Evolutionary conservation across 495 filamentous ascomycete species (phyloP), one percentile per base, ranked within the genome.

Genomic region (Staphylotrichum tortipilum): DNA sequence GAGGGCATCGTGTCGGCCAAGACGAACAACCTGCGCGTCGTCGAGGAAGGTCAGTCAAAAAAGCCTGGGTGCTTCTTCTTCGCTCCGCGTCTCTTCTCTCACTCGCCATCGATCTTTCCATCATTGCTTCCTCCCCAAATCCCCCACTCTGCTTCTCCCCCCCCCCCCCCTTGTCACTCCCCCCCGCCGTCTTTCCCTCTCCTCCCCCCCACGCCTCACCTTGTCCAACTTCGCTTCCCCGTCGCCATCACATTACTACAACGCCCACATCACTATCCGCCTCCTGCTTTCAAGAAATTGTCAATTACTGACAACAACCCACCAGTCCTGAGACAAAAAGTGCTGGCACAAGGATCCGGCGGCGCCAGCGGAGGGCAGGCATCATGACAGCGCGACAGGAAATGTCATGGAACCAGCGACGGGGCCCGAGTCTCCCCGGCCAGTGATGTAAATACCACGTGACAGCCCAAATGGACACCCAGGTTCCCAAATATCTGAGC

Each of bases 1-100:
- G 94, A 97, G 71, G 79, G 78, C 59, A 88, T 96, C 47, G 79
- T 97, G 33, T 78, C 86, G 61, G 79, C 76, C 33, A 98, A 96
- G 72, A 83, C 82, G 42, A 79, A 83, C 43, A 95, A 90, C 68
- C 68, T 95, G 58, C 77, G 85, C 23, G 68, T 94, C 35, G 84
- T 95, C 23, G 92, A 97, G 65, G 90, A 96, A 68, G 84, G 89
- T 88, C 68, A 62, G 79, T 33, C 26, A n/a, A n/a, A n/a, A n/a
- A n/a, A n/a, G n/a, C 34, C 8, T 34, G 15, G 30, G 0, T 28
- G 6, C 2, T 31, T 35, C 3, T 41, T 2, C 28, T 49, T 12
- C 18, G n/a, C 19, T 43, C 12, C 8, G 4, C 29, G 3, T 14
- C 31, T 34, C 5, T 14, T 15, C 15, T 19, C 35, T 19, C n/a